These are phyloP conservation scores for Dipodascus geniculatus DNA, from an alignment of 805 yeast species.

Conservation along the genomic window DNA sequence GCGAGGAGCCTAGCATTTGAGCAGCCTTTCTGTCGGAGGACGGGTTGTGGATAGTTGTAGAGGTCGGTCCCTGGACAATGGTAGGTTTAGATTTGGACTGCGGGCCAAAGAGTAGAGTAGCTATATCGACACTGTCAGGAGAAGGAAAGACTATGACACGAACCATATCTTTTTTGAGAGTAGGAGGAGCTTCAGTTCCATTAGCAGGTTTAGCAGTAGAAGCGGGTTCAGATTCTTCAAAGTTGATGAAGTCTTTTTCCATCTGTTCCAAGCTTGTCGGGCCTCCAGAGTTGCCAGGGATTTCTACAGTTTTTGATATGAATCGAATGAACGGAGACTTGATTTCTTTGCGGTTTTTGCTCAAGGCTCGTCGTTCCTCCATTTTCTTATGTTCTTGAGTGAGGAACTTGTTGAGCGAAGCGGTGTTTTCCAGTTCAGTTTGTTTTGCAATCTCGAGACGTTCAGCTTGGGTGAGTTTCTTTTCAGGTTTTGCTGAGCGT, in stretches of 20 bases:
- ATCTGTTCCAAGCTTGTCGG: neutral
- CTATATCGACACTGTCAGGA: neutral
- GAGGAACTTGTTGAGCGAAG: conserved; percentile 63
- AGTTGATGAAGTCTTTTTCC: neutral
- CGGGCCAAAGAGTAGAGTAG: conserved; percentile 12
- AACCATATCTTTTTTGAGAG: neutral
- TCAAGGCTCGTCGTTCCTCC: conserved; percentile 54
- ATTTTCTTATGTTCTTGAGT: conserved; percentile 79
- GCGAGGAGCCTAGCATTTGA: neutral
- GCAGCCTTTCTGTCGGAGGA: neutral
- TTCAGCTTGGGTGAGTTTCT: conserved; percentile 53
- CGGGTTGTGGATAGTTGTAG: neutral
- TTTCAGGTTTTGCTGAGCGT: conserved; percentile 18
- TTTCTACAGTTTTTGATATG: conserved; percentile 9
- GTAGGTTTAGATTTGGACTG: conserved; percentile 35
- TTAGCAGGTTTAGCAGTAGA: neutral
- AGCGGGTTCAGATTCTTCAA: conserved; percentile 5
- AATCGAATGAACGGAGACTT: conserved; percentile 49
- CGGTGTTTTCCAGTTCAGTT: conserved; percentile 67
- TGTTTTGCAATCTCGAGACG: conserved; percentile 70
- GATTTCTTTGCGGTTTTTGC: conserved; percentile 31
- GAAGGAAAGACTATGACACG: neutral
- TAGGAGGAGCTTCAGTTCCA: conserved; percentile 4
- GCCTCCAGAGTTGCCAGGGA: neutral
- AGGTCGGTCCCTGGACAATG: neutral